These are phyloP conservation scores for Lippia alba DNA, from an alignment of 305 asterid genomes.

Conservation along the genomic window DNA sequence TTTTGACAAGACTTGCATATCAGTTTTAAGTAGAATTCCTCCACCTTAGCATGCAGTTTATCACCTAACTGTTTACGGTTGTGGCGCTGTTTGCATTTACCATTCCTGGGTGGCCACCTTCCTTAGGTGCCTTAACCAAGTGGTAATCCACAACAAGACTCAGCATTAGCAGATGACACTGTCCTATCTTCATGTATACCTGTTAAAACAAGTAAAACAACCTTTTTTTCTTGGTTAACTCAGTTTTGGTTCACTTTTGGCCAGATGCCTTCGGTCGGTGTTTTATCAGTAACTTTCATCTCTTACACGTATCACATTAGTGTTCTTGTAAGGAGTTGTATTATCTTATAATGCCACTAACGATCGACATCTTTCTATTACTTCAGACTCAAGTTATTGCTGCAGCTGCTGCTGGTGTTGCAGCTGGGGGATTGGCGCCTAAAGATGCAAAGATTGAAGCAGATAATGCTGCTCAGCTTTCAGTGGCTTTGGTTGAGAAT, in stretches of 20 bases:
- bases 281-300: slow-evolving; percentile 21
- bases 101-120: slow-evolving; percentile 12
- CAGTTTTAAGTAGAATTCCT: neutral
- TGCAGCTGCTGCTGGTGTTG: slow-evolving; percentile 99
- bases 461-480: slow-evolving; percentile 97
- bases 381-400: slow-evolving; percentile 99
- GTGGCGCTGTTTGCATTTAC: slow-evolving; percentile 15
- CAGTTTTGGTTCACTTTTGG: slow-evolving; percentile 28
- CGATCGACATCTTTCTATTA: slow-evolving; percentile 52
- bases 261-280: slow-evolving; percentile 18
- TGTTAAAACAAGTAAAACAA: slow-evolving; percentile 15
- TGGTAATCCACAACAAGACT: neutral
- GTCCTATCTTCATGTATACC: slow-evolving; percentile 14
- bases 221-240: slow-evolving; percentile 4
- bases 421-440: slow-evolving; percentile 95
- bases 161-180: too few species aligned
- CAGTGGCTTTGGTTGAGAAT: slow-evolving; percentile 98
- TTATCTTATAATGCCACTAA: slow-evolving; percentile 39
- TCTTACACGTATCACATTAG: slow-evolving; percentile 20
- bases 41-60: slow-evolving; percentile 31
- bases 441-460: slow-evolving; percentile 91
- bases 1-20: neutral
- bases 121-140: slow-evolving; percentile 24
- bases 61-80: slow-evolving; percentile 16
- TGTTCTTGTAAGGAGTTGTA: slow-evolving; percentile 22